Evolutionary conservation across 108 stramenopile species (phyloP), one percentile per base, ranked within the genome.

Genomic region (Skeletonema tropicum): DNA sequence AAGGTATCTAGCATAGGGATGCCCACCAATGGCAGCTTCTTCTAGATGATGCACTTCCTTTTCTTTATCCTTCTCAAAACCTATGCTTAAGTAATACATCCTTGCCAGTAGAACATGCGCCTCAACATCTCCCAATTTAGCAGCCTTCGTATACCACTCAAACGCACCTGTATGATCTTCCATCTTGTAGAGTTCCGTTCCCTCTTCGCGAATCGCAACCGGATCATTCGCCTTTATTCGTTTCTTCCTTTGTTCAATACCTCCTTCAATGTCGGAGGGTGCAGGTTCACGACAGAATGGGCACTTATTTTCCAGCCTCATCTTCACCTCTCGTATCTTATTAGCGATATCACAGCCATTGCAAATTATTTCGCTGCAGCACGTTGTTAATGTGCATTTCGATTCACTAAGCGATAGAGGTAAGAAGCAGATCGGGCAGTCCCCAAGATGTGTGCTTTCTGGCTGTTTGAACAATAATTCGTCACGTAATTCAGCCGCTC

Each of bases 11-110:
- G 61, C 33, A 17, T 8, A 0, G n/a, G 61, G 61, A 38, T 62
- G 33, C 7, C 61, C 61, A 21, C 61, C 61, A 32, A 62, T 62
- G 2, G 61, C 61, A 21, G 61, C 61, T 6, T 33, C 17, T 62
- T 62, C 61, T 33, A 62, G 31, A 25, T 62, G 61, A 17, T 36
- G 2, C 10, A 38, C 0, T 62, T 11, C 11, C 52, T 62, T 62
- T 11, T 14, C 10, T 0, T 2, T 2, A 5, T 62, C 19, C 61
- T 38, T 62, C 32, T 62, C 61, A 21, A 62, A 33, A 33, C 61
- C 61, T n/a, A 21, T 36, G 35, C 11, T n/a, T n/a, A n/a, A n/a
- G n/a, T 3, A 0, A 38, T 62, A 62, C 32, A 33, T 3, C 1
- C 33, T 0, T 21, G 26, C 26, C 26, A 62, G 11, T 62, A 15